These are phyloP conservation scores for slime mould (Dictyostelium discoideum) DNA, from an alignment of 78 protist species.

Conservation along the genomic window DNA sequence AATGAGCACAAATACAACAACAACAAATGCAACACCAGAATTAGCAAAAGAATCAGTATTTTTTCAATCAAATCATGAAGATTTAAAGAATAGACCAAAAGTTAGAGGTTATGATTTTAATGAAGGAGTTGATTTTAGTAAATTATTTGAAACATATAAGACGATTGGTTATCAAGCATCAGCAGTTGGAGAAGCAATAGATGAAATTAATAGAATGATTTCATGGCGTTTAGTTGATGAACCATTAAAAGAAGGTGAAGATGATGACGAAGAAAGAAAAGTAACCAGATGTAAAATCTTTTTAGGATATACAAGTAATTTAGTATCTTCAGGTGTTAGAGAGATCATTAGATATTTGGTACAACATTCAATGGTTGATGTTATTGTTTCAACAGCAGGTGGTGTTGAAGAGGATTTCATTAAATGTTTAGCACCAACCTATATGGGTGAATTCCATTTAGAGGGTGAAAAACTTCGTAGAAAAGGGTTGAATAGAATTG, in stretches of 20 bases:
- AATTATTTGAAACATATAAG: conserved; percentile 81
- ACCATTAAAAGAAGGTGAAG: conserved; percentile 67
- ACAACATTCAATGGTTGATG: conserved; percentile 88
- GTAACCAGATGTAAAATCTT: conserved; percentile 87
- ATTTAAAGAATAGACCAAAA: not conserved
- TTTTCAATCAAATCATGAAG: conserved; percentile 21
- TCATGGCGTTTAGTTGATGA: conserved; percentile 83
- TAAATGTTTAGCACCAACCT: conserved; percentile 98
- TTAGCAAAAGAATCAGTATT: conserved; percentile 39
- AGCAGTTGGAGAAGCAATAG: conserved; percentile 93
- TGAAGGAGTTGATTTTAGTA: conserved; percentile 53
- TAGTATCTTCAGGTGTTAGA: conserved; percentile 97
- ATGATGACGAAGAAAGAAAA: conserved; percentile 39
- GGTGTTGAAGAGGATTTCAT: conserved; percentile 99
- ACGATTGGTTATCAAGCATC: conserved; percentile 97
- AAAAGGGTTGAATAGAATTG: conserved; percentile 97
- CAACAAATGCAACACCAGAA: not conserved
- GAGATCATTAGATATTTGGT: conserved; percentile 95
- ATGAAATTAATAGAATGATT: conserved; percentile 94
- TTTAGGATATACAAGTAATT: conserved; percentile 98
- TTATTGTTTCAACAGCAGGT: conserved; percentile 98
- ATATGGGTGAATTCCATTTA: conserved; percentile 95
- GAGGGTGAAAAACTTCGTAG: conserved; percentile 89
- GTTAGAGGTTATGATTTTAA: conserved; percentile 67
- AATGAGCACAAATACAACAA: not conserved